Conservation (phyloP, 768 basidiomycete genomes). For the Imleria badia region DNA sequence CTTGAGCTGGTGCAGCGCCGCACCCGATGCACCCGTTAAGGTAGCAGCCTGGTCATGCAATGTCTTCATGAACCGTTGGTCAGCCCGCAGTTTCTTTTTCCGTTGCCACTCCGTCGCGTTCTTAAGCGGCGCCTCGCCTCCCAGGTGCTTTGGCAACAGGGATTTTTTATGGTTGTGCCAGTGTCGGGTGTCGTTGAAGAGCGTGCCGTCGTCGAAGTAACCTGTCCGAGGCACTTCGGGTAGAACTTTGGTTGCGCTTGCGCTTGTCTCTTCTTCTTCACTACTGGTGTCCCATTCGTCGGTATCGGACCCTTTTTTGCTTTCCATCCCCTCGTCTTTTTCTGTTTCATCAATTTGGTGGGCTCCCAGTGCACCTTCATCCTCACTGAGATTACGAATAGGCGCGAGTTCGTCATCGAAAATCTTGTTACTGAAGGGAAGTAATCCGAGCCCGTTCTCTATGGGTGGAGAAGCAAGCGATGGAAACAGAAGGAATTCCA, state of each 20-base stretch:
- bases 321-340: slow-evolving; percentile 19
- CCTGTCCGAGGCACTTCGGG: not conserved
- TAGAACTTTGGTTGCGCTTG: not conserved
- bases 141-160: slow-evolving; percentile 54
- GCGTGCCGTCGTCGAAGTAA: slow-evolving; percentile 39
- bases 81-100: slow-evolving; percentile 35
- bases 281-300: slow-evolving; percentile 25
- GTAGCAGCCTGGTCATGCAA: slow-evolving; percentile 62
- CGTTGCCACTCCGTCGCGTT: slow-evolving; percentile 37
- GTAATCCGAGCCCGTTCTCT: slow-evolving; percentile 19
- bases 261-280: slow-evolving; percentile 10
- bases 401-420: slow-evolving; percentile 42
- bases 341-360: slow-evolving; percentile 1
- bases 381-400: slow-evolving; percentile 24
- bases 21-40: slow-evolving; percentile 61
- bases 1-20: slow-evolving; percentile 48
- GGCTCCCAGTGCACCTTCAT: slow-evolving; percentile 5
- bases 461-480: not conserved
- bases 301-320: slow-evolving; percentile 11
- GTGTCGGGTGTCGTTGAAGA: slow-evolving; percentile 53
- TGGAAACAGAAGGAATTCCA: slow-evolving; percentile 18
- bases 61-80: slow-evolving; percentile 59
- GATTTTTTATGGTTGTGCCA: slow-evolving; percentile 56
- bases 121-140: slow-evolving; percentile 40
- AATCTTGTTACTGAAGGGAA: slow-evolving; percentile 42